Evolutionary conservation across 2,329 filamentous ascomycete genomes (phyloP), one percentile per base, ranked within the genome.

Genomic region (Claviceps maximensis): DNA sequence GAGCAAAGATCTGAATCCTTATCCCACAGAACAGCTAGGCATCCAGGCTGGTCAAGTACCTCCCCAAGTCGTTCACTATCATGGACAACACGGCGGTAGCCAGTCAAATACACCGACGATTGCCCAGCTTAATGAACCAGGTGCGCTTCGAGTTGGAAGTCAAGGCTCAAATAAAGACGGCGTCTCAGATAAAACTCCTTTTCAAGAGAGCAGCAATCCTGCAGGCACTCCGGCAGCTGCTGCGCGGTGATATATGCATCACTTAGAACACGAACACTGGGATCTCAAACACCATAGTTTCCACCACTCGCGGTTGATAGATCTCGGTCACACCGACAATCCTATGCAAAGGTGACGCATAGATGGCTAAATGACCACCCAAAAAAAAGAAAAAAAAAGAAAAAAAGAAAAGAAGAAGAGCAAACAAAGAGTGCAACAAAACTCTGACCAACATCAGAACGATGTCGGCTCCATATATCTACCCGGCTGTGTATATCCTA

Each of bases 1-100:
- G 10, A 84, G 81, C 67, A 83, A 82, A 63, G 82, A 86, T 62
- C 69, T 86, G 33, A 79, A 85, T 60, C 82, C 78, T 0, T 85
- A 85, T 61, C 82, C 82, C 5, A 83, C 80, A 29, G 79, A 84
- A 59, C 72, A 83, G 49, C 68, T 84, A 5, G 81, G 80, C 17
- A 75, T 78, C 2, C 78, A 82, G 58, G 76, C 77, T 41, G 80
- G 80, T 17, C 80, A 84, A 63, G 71, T 76, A 17, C 80, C 80
- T 27, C 81, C 81, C 10, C 81, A 84, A 61, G 81, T 84, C 2
- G 73, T 84, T 31, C 81, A 84, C 59, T 84, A 84, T 58, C 80
- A 84, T 57, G 81, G 81, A 5, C 81, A 84, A 63, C 72, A 80
- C 41, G 81, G 81, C n/a, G 80, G 81, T 12, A 84, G 80, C 60